Percentiles rank a stretch among this genome's conserved stretches.
phyloP scores from a whole-genome alignment of 2,329 filamentous ascomycete species.

The Xylaria sp. region DNA sequence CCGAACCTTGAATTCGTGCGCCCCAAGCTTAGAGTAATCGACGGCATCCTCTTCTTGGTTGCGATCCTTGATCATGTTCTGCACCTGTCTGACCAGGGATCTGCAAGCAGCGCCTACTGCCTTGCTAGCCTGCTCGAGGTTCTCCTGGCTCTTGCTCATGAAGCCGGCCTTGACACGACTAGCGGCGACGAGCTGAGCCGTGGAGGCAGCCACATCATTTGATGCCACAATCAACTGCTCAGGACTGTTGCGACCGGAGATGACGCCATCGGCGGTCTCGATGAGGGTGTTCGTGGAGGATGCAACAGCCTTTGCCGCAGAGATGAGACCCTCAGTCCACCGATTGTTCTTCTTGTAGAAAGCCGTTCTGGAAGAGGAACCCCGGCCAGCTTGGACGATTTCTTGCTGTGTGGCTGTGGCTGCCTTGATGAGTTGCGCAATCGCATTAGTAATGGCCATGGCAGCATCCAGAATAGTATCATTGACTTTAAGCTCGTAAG shows the following conservation, averaged over 20 bases:
- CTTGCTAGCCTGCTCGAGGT: constrained; percentile 89
- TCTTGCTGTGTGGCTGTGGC: constrained; percentile 93
- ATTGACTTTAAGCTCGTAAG: constrained; percentile 95
- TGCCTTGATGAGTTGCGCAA: constrained; percentile 92
- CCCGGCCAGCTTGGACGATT: constrained; percentile 92
- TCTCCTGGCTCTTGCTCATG: constrained; percentile 97
- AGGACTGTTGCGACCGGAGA: constrained; percentile 89
- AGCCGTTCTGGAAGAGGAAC: constrained; percentile 85
- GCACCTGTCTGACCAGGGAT: constrained; percentile 88
- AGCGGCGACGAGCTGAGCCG: constrained; percentile 94
- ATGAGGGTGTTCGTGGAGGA: constrained; percentile 94
- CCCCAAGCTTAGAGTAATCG: constrained; percentile 87
- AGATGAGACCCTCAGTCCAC: constrained; percentile 98
- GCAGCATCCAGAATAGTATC: constrained; percentile 95
- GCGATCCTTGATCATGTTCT: constrained; percentile 90
- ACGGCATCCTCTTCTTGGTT: constrained; percentile 83
- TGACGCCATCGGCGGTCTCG: constrained; percentile 95
- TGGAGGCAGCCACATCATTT: constrained; percentile 95
- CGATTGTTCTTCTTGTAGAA: constrained; percentile 99
- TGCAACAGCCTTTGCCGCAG: constrained; percentile 95
- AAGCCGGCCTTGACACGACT: constrained; percentile 97
- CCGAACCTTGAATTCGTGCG: constrained; percentile 96
- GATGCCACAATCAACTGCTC: constrained; percentile 98
- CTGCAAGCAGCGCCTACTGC: constrained; percentile 91
- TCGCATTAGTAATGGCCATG: constrained; percentile 91